Evolutionary conservation across 1,139 yeast species (phyloP), one percentile per base, ranked within the genome.

Genomic region (Kluyveromyces marxianus): DNA sequence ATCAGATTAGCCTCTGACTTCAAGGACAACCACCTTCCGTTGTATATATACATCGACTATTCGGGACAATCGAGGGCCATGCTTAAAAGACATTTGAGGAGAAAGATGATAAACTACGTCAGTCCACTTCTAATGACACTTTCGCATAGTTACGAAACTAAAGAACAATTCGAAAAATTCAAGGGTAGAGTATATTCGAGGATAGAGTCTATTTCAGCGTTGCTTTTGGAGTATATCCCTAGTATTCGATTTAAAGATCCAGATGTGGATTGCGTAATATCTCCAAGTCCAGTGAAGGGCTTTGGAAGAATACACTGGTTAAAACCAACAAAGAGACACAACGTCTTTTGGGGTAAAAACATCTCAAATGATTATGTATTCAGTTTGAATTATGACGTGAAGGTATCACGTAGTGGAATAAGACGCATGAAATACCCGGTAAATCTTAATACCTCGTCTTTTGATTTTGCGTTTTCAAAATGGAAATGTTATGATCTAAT

Each of bases 261-360:
- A 21, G 48, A 53, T 2, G 50, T 53, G 3, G 65, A 59, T 39
- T 60, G 65, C 41, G 36, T 62, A 8, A 35, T 53, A 7, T 47
- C 49, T 7, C 41, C 44, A 6, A 57, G 66, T 40, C 63, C 66
- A 7, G 56, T 62, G 2, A 53, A 56, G 10, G 58, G 59, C 3
- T 62, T 61, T 42, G 56, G 53, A 30, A 57, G 65, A 44, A 48
- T 62, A 34, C 50, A 56, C 42, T 61, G 67, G 66, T 44, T 62
- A 30, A 58, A 57, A 36, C 52, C 50, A 4, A 49, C 51, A 3
- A 58, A 53, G 39, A 55, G 65, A 43, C 46, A 41, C 8, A 48
- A 46, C 31, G 45, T 50, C 1, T 51, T 62, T 39, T 49, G 55
- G 51, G 60, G 59, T 24, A 57, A 50, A 41, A 57, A 54, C 34